A percentile compares a stretch with the other conserved stretches of the same genome.
Conservation (phyloP, 2,329 filamentous ascomycete species). For the Whalleya microplaca region DNA sequence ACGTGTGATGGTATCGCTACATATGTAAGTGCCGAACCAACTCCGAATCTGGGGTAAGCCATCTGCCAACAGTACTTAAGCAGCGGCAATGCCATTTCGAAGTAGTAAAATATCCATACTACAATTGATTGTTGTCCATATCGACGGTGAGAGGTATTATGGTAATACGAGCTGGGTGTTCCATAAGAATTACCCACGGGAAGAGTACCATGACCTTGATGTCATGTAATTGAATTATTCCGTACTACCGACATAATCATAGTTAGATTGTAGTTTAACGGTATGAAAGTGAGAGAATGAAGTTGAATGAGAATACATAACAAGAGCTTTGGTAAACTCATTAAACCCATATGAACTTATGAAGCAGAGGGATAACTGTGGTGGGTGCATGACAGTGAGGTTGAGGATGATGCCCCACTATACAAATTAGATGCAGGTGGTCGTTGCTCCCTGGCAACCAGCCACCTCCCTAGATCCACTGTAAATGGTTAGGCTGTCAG, state of each 20-base stretch:
- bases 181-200: not conserved
- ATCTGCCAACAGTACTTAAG: too few relatives aligned
- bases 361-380: too few relatives aligned
- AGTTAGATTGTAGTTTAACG: not conserved
- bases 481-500: not conserved
- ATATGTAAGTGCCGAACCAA: too few relatives aligned
- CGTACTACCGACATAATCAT: not conserved
- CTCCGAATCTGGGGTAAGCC: too few relatives aligned
- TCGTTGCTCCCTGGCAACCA: not conserved
- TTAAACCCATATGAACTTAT: not conserved
- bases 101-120: not conserved
- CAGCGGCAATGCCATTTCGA: too few relatives aligned
- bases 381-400: too few relatives aligned
- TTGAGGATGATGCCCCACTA: too few relatives aligned
- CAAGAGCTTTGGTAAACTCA: not conserved
- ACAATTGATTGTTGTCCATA: too few relatives aligned
- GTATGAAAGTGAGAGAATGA: too few relatives aligned
- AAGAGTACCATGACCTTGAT: not conserved
- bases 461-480: not conserved
- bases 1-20: too few relatives aligned
- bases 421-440: not conserved
- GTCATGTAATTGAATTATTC: not conserved
- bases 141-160: too few relatives aligned
- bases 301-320: too few relatives aligned
- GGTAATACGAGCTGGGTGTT: not conserved